Evolutionary conservation across 352 stramenopile genomes (phyloP).

Genomic region (Pythium biforme): DNA sequence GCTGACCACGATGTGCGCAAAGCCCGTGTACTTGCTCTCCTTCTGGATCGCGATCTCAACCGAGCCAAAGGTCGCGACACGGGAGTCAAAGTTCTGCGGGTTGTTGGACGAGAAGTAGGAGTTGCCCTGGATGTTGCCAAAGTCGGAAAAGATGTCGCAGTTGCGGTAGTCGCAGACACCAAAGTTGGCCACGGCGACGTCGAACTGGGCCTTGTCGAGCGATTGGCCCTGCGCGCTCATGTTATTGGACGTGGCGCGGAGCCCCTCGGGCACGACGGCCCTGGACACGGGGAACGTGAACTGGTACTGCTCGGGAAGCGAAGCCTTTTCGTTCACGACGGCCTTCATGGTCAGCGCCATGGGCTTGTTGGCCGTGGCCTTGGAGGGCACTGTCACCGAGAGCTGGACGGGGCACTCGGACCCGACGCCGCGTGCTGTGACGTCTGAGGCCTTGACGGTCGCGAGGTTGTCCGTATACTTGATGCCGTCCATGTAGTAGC

Average conservation of each 20-base stretch:
- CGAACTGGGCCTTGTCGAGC: constrained; percentile 28
- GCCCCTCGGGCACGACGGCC: constrained; percentile 41
- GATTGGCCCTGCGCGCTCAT: constrained; percentile 13
- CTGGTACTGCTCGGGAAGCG: constrained; percentile 45
- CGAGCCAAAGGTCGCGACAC: constrained; percentile 57
- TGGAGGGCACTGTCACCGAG: constrained; percentile 53
- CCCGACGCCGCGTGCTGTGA: constrained; percentile 46
- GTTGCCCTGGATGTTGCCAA: constrained; percentile 28
- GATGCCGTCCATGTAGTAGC: constrained; percentile 61
- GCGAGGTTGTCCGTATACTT: constrained; percentile 57
- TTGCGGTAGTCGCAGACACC: constrained; percentile 78
- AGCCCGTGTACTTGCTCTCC: constrained; percentile 79
- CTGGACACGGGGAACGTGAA: constrained; percentile 48
- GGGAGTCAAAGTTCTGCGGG: constrained; percentile 57
- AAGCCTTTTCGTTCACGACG: constrained; percentile 45
- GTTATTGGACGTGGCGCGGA: constrained; percentile 23
- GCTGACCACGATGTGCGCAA: constrained; percentile 66
- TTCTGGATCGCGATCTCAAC: constrained; percentile 69
- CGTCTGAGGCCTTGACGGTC: constrained; percentile 26
- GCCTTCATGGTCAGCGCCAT: constrained; percentile 67
- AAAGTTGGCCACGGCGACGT: constrained; percentile 67
- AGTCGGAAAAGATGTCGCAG: constrained; percentile 63
- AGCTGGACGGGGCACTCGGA: constrained; percentile 62
- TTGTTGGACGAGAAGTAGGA: constrained; percentile 72
- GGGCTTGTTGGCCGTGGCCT: constrained; percentile 43